These are phyloP conservation scores for Vinca minor DNA, from an alignment of 257 asterid genomes.

Conservation along the genomic window DNA sequence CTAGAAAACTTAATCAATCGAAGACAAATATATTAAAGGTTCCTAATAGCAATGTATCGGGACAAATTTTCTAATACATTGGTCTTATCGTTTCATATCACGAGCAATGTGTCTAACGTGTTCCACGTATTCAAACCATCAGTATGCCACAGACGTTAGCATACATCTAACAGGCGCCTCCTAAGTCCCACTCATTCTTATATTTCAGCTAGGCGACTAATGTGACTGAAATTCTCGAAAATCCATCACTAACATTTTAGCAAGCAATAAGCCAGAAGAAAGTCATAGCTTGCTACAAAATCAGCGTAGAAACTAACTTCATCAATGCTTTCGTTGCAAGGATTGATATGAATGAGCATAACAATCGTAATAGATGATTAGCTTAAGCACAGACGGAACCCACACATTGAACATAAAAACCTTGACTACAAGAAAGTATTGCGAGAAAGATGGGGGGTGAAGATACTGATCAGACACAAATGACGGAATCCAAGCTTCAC, in stretches of 20 bases:
- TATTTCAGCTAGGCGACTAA: neutral
- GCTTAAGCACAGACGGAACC: too few relatives aligned
- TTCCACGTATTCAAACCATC: neutral
- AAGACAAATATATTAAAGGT: neutral
- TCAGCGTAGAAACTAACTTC: neutral
- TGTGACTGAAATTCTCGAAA: neutral
- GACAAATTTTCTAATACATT: neutral
- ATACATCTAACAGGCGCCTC: neutral
- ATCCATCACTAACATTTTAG: neutral
- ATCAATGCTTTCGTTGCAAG: neutral
- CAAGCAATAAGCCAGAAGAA: neutral
- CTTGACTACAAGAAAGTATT: neutral
- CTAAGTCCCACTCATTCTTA: neutral
- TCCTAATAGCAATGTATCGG: neutral
- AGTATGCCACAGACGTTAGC: neutral
- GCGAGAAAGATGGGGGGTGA: neutral
- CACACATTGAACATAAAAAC: neutral
- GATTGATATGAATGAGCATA: neutral
- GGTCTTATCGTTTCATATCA: neutral
- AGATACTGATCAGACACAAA: neutral
- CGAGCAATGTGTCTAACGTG: neutral
- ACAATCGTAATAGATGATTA: neutral
- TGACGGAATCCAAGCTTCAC: too few relatives aligned
- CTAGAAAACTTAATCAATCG: neutral
- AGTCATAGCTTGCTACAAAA: neutral